Conservation (phyloP, 805 yeast species). For the Peterozyma toletana region DNA sequence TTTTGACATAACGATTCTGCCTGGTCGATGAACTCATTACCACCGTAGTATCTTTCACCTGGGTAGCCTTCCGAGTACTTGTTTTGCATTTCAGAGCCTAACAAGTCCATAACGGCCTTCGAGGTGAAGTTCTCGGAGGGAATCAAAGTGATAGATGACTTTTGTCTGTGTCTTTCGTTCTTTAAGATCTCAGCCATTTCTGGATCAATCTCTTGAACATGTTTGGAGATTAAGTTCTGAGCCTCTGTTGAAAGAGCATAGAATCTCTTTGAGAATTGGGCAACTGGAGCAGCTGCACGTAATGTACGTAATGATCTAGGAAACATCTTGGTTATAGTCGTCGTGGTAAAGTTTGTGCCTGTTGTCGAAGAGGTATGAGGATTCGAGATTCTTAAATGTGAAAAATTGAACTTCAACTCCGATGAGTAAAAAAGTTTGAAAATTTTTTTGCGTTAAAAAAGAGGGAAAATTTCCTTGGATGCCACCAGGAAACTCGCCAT, state of each 20-base stretch:
- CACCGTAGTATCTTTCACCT: slow-evolving; percentile 96
- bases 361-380: neutral
- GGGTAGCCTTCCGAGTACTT: slow-evolving; percentile 99
- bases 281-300: neutral
- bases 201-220: slow-evolving; percentile 68
- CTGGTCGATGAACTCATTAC: slow-evolving; percentile 89
- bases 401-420: neutral
- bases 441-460: neutral
- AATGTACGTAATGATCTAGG: slow-evolving; percentile 3
- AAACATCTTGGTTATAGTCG: neutral
- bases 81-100: slow-evolving; percentile 96
- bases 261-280: slow-evolving; percentile 10
- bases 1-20: slow-evolving; percentile 86
- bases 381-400: neutral
- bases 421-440: neutral
- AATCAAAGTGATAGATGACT: slow-evolving; percentile 84
- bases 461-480: no score
- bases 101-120: slow-evolving; percentile 85
- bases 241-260: slow-evolving; percentile 44
- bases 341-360: no score
- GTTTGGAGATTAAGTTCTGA: slow-evolving; percentile 49
- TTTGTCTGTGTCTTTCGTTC: slow-evolving; percentile 79
- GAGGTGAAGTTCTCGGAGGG: slow-evolving; percentile 97
- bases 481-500: no score
- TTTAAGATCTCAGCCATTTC: slow-evolving; percentile 76